Percentiles rank a stretch among this genome's conserved stretches.
These are phyloP conservation scores for Phaffomyces opuntiae DNA, from an alignment of 805 yeast species.

Conservation along the genomic window DNA sequence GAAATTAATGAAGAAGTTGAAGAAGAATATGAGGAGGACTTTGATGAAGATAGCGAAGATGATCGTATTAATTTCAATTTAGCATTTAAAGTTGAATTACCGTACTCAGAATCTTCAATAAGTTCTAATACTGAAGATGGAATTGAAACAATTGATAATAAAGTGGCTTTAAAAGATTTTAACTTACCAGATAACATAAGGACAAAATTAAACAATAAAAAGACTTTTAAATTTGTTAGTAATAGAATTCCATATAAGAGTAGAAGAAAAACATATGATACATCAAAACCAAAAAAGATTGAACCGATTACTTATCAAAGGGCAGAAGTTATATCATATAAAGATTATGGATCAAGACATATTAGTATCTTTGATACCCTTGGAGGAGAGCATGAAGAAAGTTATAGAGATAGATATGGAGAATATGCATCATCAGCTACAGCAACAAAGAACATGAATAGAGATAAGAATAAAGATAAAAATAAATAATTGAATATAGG, in stretches of 20 bases:
- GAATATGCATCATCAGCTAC: slow-evolving; percentile 22
- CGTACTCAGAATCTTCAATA: neutral
- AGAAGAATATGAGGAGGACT: neutral
- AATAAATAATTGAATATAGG: neutral
- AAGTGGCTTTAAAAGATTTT: neutral
- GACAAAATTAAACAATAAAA: neutral
- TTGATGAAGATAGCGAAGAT: neutral
- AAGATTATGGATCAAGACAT: slow-evolving; percentile 14
- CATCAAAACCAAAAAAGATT: neutral
- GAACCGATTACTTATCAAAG: neutral
- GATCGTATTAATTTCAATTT: neutral
- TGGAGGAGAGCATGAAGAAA: slow-evolving; percentile 7
- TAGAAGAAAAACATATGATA: neutral
- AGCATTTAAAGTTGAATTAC: neutral
- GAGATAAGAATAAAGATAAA: too few species aligned
- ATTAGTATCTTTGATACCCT: slow-evolving; percentile 19
- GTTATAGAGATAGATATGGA: slow-evolving; percentile 29
- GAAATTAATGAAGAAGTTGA: neutral
- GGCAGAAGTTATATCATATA: slow-evolving; percentile 2
- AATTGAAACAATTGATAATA: slow-evolving; percentile 2
- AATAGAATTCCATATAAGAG: neutral
- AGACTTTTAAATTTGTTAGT: neutral
- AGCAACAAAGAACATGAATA: neutral
- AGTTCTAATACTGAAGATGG: slow-evolving; percentile 8
- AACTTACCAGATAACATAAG: neutral